Evolutionary conservation across 2,329 filamentous ascomycete genomes (phyloP), one percentile per base, ranked within the genome.

Genomic region (Eurotiales sp.): DNA sequence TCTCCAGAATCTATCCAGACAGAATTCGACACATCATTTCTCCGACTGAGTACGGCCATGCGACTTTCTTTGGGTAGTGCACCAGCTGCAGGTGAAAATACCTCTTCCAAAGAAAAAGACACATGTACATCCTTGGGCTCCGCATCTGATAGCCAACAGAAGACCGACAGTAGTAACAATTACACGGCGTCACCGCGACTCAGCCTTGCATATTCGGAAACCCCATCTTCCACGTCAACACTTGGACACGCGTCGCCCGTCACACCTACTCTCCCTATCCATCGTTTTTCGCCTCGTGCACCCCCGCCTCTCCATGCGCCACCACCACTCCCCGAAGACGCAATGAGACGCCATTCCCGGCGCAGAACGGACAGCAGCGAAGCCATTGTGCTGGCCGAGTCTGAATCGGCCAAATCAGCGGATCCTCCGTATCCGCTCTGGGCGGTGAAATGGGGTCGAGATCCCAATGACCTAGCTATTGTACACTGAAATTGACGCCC

Each of bases 371-470:
- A 71, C 54, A 73, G 71, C 56, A 72, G 70, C 51, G 72, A 75
- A 59, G 73, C 73, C 51, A 75, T 78, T 43, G 67, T 71, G 45
- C 62, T 73, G 40, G 71, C 70, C 46, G 63, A 71, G 19, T 67
- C 70, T 23, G 37, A 44, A 1, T 72, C 74, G 3, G 75, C 76
- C 25, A 77, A 78, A 55, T 75, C 71, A 39, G 81, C 82, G 75
- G 81, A 83, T 46, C 60, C 78, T 15, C 27, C 40, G 4, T 72
- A 77, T 49, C 69, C 71, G 4, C 60, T 72, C 22, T 74, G 72
- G 72, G 61, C 68, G 41, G 56, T 68, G 51, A 61, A 69, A 39
- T 64, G 70, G 68, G 61, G 67, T 65, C 55, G 77, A 73, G 71
- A 80, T 22, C 55, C 55, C 34, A 57, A 57, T 27, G 66, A 61